These are phyloP conservation scores for Leccinum olivaceopallidum DNA, from an alignment of 768 basidiomycete genomes.

Conservation along the genomic window DNA sequence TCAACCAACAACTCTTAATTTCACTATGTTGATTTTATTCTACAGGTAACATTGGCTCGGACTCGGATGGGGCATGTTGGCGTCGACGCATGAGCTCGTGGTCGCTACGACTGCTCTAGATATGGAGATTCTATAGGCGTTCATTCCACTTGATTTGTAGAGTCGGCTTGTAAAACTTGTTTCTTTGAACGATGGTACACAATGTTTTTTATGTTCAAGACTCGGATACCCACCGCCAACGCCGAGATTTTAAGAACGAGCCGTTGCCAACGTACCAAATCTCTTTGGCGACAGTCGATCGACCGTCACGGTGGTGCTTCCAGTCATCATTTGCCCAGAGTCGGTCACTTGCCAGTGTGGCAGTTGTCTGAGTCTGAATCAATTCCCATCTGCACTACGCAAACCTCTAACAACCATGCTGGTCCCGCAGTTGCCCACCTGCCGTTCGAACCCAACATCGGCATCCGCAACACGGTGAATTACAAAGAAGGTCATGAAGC, in stretches of 20 bases:
- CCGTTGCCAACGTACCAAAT: too few relatives aligned
- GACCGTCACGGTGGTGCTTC: background rate
- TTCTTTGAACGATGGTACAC: conserved; percentile 38
- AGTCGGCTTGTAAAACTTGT: conserved; percentile 54
- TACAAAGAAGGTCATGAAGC: conserved; percentile 67
- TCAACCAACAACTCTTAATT: background rate
- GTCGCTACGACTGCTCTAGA: conserved; percentile 37
- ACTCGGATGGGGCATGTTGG: conserved; percentile 23
- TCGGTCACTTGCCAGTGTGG: too few relatives aligned
- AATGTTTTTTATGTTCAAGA: too few relatives aligned
- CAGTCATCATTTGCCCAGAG: background rate
- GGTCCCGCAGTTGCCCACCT: conserved; percentile 79
- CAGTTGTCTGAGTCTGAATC: too few relatives aligned
- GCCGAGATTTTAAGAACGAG: too few relatives aligned
- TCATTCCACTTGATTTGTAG: conserved; percentile 47
- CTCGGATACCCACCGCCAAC: too few relatives aligned
- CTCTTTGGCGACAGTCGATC: too few relatives aligned
- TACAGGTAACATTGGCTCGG: conserved; percentile 43
- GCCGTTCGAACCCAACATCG: conserved; percentile 95
- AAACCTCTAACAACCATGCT: conserved; percentile 55
- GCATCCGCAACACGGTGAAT: conserved; percentile 55
- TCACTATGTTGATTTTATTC: conserved; percentile 4
- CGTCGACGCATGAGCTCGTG: too few relatives aligned
- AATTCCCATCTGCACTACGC: conserved; percentile 54
- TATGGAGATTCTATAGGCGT: conserved; percentile 40